Evolutionary conservation across 2,329 filamentous ascomycete species (phyloP).

Genomic region (Cytospora leucostoma): DNA sequence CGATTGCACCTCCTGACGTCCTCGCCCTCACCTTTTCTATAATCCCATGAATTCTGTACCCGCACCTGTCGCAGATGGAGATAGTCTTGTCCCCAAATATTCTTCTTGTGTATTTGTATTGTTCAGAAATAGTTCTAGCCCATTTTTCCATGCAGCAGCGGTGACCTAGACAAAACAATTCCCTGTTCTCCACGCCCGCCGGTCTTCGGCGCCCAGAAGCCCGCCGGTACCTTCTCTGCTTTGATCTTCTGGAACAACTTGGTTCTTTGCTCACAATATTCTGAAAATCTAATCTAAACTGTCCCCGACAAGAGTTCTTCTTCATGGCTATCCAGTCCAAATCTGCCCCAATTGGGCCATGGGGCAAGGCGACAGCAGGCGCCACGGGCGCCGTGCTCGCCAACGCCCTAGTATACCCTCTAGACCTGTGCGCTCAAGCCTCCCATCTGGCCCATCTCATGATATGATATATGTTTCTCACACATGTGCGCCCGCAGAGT

Average conservation of each 20-base stretch:
- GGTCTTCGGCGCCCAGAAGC: slow-evolving; percentile 21
- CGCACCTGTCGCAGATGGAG: neutral
- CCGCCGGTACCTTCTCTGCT: slow-evolving; percentile 42
- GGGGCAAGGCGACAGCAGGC: slow-evolving; percentile 90
- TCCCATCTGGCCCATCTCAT: slow-evolving; percentile 27
- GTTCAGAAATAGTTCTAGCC: neutral
- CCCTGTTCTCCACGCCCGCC: slow-evolving; percentile 21
- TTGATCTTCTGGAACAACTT: slow-evolving; percentile 51
- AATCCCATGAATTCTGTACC: neutral
- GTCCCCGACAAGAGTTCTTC: slow-evolving; percentile 45
- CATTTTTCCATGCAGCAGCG: neutral
- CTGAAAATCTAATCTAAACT: neutral
- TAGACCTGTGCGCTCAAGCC: slow-evolving; percentile 74
- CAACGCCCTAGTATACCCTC: slow-evolving; percentile 91
- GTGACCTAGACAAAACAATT: neutral
- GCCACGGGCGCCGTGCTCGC: slow-evolving; percentile 91
- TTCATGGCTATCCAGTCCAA: slow-evolving; percentile 63
- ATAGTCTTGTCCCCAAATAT: neutral
- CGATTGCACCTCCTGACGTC: slow-evolving; percentile 1
- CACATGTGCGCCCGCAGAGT: slow-evolving; percentile 58
- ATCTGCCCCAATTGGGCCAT: slow-evolving; percentile 74
- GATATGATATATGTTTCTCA: slow-evolving; percentile 36
- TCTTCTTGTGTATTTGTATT: neutral
- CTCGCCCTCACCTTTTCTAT: neutral
- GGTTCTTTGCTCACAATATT: neutral